Conservation (phyloP, 2,329 filamentous ascomycete genomes). For the Grosmannia penicillata region DNA sequence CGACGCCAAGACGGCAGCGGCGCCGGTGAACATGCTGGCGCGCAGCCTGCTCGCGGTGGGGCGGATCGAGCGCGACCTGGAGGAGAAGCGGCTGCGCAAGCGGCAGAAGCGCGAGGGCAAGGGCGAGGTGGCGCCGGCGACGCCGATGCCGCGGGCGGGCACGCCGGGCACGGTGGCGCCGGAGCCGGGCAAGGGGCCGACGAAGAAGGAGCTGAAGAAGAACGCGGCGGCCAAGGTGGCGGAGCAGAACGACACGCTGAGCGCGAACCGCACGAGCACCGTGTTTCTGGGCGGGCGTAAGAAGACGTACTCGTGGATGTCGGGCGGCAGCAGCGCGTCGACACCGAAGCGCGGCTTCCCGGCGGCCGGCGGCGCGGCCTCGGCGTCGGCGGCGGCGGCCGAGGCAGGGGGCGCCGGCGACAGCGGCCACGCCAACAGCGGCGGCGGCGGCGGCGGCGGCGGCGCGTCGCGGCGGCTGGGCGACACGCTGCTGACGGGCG, state of each 20-base stretch:
- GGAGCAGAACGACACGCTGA: slow-evolving; percentile 64
- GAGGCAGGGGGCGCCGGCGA: slow-evolving; percentile 18
- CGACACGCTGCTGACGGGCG: slow-evolving; percentile 33
- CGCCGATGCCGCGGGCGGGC: slow-evolving; percentile 17
- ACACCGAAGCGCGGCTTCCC: slow-evolving; percentile 29
- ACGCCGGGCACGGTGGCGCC: slow-evolving; percentile 48
- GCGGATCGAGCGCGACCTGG: slow-evolving; percentile 51
- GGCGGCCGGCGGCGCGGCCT: slow-evolving; percentile 14
- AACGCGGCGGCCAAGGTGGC: slow-evolving; percentile 63
- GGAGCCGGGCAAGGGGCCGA: slow-evolving; percentile 52
- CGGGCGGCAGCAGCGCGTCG: slow-evolving; percentile 36
- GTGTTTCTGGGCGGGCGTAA: slow-evolving; percentile 48
- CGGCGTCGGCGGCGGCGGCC: slow-evolving; percentile 12
- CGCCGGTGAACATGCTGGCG: slow-evolving; percentile 32
- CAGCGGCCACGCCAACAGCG: neutral
- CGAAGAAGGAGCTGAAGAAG: slow-evolving; percentile 76
- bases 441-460: neutral
- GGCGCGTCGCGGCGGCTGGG: slow-evolving; percentile 11
- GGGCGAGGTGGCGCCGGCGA: slow-evolving; percentile 26
- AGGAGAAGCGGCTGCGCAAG: slow-evolving; percentile 57
- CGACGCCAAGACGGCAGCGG: slow-evolving; percentile 21
- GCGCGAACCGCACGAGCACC: slow-evolving; percentile 68
- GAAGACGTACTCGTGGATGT: slow-evolving; percentile 69
- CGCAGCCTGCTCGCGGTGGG: slow-evolving; percentile 42
- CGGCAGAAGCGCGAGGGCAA: slow-evolving; percentile 49